phyloP scores from a whole-genome alignment of 306 rosid genomes.

The barrel medic (Medicago truncatula) region DNA sequence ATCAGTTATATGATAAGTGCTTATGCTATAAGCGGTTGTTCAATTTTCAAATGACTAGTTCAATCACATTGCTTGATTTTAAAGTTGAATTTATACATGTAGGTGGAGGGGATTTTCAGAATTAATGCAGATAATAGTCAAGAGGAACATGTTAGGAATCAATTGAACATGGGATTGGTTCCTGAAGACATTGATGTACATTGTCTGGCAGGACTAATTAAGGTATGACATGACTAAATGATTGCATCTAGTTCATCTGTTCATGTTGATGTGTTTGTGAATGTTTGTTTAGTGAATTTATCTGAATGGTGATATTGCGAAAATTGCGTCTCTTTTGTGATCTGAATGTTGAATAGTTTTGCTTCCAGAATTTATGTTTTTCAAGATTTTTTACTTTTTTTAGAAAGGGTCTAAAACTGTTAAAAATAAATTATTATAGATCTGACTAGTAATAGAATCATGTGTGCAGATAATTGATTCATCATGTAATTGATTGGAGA shows the following conservation, averaged over 20 bases:
- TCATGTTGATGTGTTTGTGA: slow-evolving; percentile 10
- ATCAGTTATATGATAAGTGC: slow-evolving; percentile 1
- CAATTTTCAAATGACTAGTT: background rate
- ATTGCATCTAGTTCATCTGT: slow-evolving; percentile 28
- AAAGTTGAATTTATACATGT: slow-evolving; percentile 39
- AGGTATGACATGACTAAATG: slow-evolving; percentile 52
- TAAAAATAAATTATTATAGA: background rate
- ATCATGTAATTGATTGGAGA: slow-evolving; percentile 21
- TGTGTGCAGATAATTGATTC: slow-evolving; percentile 27
- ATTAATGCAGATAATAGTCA: slow-evolving; percentile 79
- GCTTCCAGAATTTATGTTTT: slow-evolving; percentile 13
- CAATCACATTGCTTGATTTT: slow-evolving; percentile 24
- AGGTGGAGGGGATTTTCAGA: slow-evolving; percentile 97
- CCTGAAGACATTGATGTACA: slow-evolving; percentile 86
- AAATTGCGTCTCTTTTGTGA: background rate
- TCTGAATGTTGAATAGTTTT: slow-evolving; percentile 8
- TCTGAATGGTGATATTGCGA: slow-evolving; percentile 25
- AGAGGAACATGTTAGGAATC: slow-evolving; percentile 83
- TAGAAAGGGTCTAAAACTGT: background rate
- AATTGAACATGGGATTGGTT: slow-evolving; percentile 76
- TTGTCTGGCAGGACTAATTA: slow-evolving; percentile 88
- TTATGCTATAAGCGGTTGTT: background rate
- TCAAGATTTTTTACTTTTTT: background rate
- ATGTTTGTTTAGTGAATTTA: slow-evolving; percentile 12
- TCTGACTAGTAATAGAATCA: slow-evolving; percentile 23